These are phyloP conservation scores for Begonia fuchsioides DNA, from an alignment of 306 rosid genomes.

Conservation along the genomic window DNA sequence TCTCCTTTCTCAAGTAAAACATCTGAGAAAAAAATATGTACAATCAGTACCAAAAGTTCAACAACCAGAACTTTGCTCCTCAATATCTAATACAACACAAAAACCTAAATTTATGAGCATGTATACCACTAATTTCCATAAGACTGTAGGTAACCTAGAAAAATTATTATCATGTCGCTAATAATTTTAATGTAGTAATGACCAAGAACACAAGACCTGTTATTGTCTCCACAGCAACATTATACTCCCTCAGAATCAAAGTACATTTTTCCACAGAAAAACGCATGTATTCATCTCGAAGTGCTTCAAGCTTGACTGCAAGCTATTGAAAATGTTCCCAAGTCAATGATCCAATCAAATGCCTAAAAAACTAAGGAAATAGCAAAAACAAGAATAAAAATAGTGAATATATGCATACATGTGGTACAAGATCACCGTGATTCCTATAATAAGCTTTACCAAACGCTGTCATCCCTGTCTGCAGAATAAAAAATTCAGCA, in stretches of 20 bases:
- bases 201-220: conserved; percentile 38
- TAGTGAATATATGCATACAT: conserved; percentile 29
- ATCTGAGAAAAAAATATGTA: conserved; percentile 34
- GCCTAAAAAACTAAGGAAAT: background rate
- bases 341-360: background rate
- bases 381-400: background rate
- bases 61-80: no score
- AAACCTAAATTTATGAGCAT: no score
- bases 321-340: conserved; percentile 37
- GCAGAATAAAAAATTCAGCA: conserved; percentile 77
- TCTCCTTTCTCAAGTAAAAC: conserved; percentile 69
- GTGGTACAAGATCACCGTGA: conserved; percentile 76
- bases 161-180: no score
- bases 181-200: no score
- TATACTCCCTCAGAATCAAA: conserved; percentile 55
- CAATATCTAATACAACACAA: no score
- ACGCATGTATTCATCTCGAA: conserved; percentile 91
- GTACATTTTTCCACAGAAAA: conserved; percentile 67
- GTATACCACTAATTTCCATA: no score
- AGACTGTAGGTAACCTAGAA: no score
- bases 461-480: conserved; percentile 95
- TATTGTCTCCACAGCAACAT: conserved; percentile 79
- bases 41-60: no score
- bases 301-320: conserved; percentile 81
- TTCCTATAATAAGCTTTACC: conserved; percentile 87